phyloP scores from a whole-genome alignment of 768 basidiomycete species.

The Tricholoma terreum region DNA sequence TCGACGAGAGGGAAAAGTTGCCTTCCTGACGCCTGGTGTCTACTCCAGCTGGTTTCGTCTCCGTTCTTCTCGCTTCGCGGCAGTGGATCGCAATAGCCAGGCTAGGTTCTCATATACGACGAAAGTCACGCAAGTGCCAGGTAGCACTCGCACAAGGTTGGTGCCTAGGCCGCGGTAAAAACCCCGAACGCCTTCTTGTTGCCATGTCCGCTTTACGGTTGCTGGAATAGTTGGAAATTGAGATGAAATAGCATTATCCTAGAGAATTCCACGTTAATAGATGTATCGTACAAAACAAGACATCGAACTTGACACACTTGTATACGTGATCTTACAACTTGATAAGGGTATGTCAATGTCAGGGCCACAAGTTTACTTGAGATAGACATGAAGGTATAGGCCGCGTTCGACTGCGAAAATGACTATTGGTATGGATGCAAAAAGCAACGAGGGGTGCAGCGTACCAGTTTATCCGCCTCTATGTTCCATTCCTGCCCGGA shows the following conservation, averaged over 20 bases:
- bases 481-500: constrained; percentile 63
- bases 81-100: constrained; percentile 71
- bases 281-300: background rate
- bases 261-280: background rate
- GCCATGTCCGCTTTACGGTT: constrained; percentile 78
- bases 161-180: constrained; percentile 96
- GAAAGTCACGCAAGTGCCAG: constrained; percentile 97
- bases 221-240: constrained; percentile 82
- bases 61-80: constrained; percentile 46
- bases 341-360: constrained; percentile 90
- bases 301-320: constrained; percentile 53
- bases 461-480: constrained; percentile 83
- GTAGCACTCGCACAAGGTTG: constrained; percentile 90
- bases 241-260: constrained; percentile 66
- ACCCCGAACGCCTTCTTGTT: constrained; percentile 73
- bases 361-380: constrained; percentile 86
- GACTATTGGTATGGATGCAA: background rate
- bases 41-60: constrained; percentile 3
- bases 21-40: background rate
- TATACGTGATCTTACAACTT: constrained; percentile 91
- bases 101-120: constrained; percentile 95
- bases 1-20: background rate
- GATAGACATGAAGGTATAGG: constrained; percentile 92
- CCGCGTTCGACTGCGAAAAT: constrained; percentile 69
- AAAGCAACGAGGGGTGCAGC: constrained; percentile 22